phyloP scores from a whole-genome alignment of 495 filamentous ascomycete species.

The Neurospora sp. region DNA sequence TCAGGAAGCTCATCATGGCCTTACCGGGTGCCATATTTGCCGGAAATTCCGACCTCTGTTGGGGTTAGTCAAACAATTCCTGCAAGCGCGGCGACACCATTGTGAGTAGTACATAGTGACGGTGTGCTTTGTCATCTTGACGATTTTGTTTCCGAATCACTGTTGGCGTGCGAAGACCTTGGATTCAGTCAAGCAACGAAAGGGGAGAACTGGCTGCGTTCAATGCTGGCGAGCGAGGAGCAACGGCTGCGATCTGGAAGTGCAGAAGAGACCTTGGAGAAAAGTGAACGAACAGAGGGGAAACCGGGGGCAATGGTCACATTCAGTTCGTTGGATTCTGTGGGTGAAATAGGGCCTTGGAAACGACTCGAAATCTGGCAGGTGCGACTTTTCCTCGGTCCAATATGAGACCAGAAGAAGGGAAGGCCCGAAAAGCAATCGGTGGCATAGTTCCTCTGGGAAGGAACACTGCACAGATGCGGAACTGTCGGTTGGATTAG shows the following conservation, averaged over 20 bases:
- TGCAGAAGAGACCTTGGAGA: neutral
- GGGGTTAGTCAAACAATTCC: neutral
- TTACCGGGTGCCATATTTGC: constrained; percentile 9
- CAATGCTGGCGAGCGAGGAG: neutral
- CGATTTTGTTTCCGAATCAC: neutral
- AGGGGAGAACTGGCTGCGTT: neutral
- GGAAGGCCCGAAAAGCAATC: neutral
- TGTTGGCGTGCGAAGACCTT: neutral
- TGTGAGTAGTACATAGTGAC: constrained; percentile 1
- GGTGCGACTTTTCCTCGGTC: neutral
- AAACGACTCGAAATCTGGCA: neutral
- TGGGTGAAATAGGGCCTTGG: neutral
- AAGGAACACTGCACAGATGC: neutral
- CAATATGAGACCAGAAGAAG: neutral
- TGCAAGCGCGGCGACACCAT: neutral
- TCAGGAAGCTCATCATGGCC: neutral
- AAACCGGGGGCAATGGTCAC: neutral
- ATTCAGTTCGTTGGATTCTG: neutral
- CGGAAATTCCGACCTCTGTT: constrained; percentile 13
- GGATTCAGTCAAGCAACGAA: neutral
- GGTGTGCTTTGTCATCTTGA: constrained; percentile 11
- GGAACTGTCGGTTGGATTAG: too few relatives aligned
- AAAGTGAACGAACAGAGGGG: neutral
- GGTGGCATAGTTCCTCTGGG: neutral
- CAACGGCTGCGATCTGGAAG: neutral